Evolutionary conservation across 2,329 filamentous ascomycete species (phyloP), one percentile per base, ranked within the genome.

Genomic region (Grosmannia penicillata): DNA sequence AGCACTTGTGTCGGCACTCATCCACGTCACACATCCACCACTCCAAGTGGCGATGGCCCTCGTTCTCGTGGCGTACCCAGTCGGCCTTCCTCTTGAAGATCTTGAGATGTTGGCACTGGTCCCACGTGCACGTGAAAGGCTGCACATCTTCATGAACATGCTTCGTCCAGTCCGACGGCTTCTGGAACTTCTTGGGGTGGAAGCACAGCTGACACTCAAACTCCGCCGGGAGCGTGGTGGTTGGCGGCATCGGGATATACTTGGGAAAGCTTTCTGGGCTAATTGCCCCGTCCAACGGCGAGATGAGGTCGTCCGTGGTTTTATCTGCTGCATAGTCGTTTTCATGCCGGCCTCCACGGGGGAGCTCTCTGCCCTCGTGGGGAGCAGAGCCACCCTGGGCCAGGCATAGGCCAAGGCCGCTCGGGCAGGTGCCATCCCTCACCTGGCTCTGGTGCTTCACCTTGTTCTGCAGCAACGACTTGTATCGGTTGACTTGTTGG

Each of bases 111-210:
- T 72, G 71, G 53, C 87, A 94, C 36, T 75, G 69, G 3, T 81
- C 75, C 62, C 89, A 94, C 0, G 86, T 94, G 58, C 87, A 95
- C 4, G 84, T 93, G 49, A 94, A 94, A 0, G 87, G 87, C 53
- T 91, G 82, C 1, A 94, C 75, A 53, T 95, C 87, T 57, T 94
- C 87, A 49, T 93, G 84, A 1, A 95, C 83, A 52, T 95, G 87
- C 55, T 95, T 94, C 2, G 86, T 93, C 87, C 87, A 95, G 57
- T 95, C 87, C 0, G 86, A 94, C 14, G 86, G 87, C 56, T 94
- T 94, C 49, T 78, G 74, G 49, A 91, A 86, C 50, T 77, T 84
- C 64, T 91, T 93, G 37, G 77, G 70, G 48, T 78, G 75, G 61
- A 84, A 94, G 60, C 87, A 94, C 18, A 94, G 63, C 27, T 82